These are phyloP conservation scores for Dendrobium officinale DNA, from an alignment of 106 monocot species.

Conservation along the genomic window DNA sequence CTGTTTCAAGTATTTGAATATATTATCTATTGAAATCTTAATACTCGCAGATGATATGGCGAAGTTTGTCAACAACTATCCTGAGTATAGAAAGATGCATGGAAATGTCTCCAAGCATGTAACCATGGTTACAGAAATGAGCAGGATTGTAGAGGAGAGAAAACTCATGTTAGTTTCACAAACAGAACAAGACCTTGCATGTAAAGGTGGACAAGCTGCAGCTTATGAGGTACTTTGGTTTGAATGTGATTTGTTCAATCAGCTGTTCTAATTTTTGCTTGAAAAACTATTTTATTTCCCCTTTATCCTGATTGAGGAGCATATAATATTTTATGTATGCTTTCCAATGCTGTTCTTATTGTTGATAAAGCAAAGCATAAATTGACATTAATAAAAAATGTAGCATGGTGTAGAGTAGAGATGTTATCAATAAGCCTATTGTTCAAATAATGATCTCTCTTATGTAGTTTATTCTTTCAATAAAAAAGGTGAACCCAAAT, in stretches of 20 bases:
- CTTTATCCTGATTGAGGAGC: background rate
- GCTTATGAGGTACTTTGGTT: constrained; percentile 72
- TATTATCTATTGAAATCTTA: constrained; percentile 6
- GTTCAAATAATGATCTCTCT: no score
- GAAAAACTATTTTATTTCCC: background rate
- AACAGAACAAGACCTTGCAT: constrained; percentile 96
- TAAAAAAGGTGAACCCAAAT: no score
- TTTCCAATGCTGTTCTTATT: background rate
- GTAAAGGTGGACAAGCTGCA: constrained; percentile 94
- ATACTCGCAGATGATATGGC: constrained; percentile 85
- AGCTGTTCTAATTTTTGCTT: background rate
- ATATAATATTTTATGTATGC: background rate
- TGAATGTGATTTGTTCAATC: background rate
- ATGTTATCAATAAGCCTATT: background rate
- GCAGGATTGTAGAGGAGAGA: constrained; percentile 86
- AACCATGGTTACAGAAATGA: constrained; percentile 91
- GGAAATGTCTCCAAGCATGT: constrained; percentile 99
- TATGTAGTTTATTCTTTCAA: no score
- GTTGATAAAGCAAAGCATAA: background rate
- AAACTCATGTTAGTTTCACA: constrained; percentile 95
- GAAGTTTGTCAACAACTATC: constrained; percentile 95
- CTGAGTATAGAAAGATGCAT: constrained; percentile 93
- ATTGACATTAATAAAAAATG: background rate
- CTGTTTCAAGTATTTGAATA: background rate
- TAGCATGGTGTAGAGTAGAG: background rate